Percentiles rank a stretch among this genome's conserved stretches.
phyloP scores from a whole-genome alignment of 108 stramenopile genomes.

The Skeletonema potamos region DNA sequence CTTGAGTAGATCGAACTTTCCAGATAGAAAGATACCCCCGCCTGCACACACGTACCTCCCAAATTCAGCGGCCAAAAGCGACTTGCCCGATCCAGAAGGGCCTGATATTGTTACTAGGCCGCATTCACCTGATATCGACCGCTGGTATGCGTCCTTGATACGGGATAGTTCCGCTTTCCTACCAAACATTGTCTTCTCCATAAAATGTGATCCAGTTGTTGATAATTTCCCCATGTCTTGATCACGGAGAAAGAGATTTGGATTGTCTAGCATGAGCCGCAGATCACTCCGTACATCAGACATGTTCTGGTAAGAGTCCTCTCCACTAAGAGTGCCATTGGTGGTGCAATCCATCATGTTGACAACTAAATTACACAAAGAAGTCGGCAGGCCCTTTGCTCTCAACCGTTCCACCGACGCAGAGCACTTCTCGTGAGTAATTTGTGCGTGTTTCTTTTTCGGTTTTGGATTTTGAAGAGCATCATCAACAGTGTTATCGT shows the following conservation, averaged over 20 bases:
- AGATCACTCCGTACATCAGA: constrained; percentile 1
- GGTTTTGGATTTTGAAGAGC: too few relatives aligned
- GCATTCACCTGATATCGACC: neutral
- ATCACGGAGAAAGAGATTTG: constrained; percentile 1
- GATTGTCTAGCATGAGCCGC: constrained; percentile 12
- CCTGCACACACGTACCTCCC: neutral
- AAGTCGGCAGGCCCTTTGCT: constrained; percentile 1
- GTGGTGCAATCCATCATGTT: constrained; percentile 13
- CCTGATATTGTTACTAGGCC: neutral
- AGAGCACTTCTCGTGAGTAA: too few relatives aligned
- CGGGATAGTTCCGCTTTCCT: neutral
- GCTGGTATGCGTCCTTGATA: neutral
- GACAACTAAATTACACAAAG: constrained; percentile 19
- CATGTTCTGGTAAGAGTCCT: constrained; percentile 10
- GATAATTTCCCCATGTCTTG: constrained; percentile 12
- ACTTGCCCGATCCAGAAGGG: neutral
- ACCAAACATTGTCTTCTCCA: neutral
- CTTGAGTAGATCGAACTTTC: neutral
- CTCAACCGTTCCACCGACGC: neutral
- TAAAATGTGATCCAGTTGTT: neutral
- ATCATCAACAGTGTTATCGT: too few relatives aligned
- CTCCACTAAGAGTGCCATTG: constrained; percentile 6
- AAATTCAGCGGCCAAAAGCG: neutral
- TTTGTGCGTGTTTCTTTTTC: too few relatives aligned
- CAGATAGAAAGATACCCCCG: constrained; percentile 1